Evolutionary conservation across 108 stramenopile genomes (phyloP).

Genomic region (Epipyxis sp.): DNA sequence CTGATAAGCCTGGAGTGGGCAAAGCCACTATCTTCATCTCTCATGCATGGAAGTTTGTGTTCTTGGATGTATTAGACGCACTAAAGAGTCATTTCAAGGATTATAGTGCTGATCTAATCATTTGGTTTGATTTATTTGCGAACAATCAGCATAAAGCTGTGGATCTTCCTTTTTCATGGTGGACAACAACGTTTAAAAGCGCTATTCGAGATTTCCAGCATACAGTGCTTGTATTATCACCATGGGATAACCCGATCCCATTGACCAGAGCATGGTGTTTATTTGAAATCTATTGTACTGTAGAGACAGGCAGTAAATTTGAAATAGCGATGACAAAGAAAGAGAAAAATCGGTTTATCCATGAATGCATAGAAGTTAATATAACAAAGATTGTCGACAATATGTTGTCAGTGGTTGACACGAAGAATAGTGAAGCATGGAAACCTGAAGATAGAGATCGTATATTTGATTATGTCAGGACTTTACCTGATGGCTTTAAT

Average conservation of each 20-base stretch:
- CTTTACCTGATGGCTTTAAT: no score
- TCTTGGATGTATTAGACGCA: conserved; percentile 10
- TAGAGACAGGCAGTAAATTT: conserved; percentile 7
- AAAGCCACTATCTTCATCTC: conserved; percentile 22
- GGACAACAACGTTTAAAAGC: conserved; percentile 1
- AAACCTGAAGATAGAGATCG: not conserved
- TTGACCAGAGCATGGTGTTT: conserved; percentile 16
- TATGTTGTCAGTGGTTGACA: not conserved
- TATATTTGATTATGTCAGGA: conserved; percentile 5
- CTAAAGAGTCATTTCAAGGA: conserved; percentile 6
- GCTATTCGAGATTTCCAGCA: conserved; percentile 4
- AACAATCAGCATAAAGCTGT: conserved; percentile 10
- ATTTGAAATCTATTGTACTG: conserved; percentile 17
- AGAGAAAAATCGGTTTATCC: not conserved
- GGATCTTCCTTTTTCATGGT: not conserved
- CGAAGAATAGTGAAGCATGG: not conserved
- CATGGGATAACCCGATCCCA: conserved; percentile 27
- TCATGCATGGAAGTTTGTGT: conserved; percentile 12
- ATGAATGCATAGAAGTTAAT: not conserved
- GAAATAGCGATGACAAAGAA: conserved; percentile 2
- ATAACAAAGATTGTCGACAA: conserved; percentile 2
- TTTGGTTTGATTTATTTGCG: conserved; percentile 17
- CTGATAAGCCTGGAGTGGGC: not conserved
- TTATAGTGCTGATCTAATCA: not conserved
- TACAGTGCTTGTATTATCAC: not conserved